Evolutionary conservation across 805 yeast species (phyloP).

Genomic region (Candida ovalis): DNA sequence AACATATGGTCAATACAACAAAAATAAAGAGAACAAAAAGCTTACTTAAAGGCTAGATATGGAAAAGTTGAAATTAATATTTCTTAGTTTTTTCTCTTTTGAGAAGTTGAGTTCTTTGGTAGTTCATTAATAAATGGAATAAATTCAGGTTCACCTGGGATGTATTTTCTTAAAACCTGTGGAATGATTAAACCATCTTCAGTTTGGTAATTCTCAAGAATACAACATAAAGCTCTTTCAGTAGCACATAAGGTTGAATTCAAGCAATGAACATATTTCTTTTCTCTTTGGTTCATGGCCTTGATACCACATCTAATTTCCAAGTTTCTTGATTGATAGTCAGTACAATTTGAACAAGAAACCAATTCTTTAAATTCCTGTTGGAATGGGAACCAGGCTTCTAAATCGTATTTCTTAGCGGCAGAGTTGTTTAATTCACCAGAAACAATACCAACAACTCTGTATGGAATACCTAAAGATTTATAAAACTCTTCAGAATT

Average conservation of each 20-base stretch:
- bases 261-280: conserved; percentile 97
- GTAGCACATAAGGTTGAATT: conserved; percentile 97
- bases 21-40: no score
- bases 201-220: conserved; percentile 96
- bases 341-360: conserved; percentile 98
- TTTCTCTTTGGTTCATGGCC: conserved; percentile 89
- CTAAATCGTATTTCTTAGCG: conserved; percentile 97
- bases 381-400: conserved; percentile 99
- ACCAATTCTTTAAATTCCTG: conserved; percentile 97
- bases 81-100: conserved; percentile 39
- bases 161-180: conserved; percentile 90
- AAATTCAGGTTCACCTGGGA: conserved; percentile 98
- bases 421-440: conserved; percentile 99
- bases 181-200: conserved; percentile 93
- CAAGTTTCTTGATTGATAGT: conserved; percentile 96
- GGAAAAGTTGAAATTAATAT: neutral
- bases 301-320: conserved; percentile 99
- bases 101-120: conserved; percentile 90
- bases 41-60: neutral
- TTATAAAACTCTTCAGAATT: conserved; percentile 90
- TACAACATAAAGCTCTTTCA: conserved; percentile 96
- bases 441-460: conserved; percentile 96
- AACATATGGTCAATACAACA: no score
- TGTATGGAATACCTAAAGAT: conserved; percentile 87
- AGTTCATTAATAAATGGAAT: conserved; percentile 85